Base-by-base conservation (phyloP, 1,284 basidiomycete species). In the Termitomyces sp. region DNA sequence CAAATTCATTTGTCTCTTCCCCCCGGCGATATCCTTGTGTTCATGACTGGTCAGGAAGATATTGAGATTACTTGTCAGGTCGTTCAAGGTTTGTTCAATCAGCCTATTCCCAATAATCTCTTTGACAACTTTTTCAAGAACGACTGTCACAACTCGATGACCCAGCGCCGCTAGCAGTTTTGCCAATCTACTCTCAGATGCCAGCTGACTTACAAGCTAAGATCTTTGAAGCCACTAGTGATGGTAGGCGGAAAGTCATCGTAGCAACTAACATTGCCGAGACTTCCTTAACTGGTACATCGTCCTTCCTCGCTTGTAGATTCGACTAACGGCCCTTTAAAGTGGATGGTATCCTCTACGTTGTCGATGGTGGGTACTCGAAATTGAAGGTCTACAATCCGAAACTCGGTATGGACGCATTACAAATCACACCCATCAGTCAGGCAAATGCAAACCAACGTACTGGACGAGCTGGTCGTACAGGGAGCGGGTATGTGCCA, bases 1-100 rank as follows among this genome's bases (percentile, higher is more conserved):
- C 92, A 96, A 65, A 98, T 99, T 50, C 97, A 99, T 67, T 77
- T 99, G 24, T 94, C 94, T 0, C 81, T 90, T 17, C 93, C 94
- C n/a, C 84, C 85, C 0, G 97, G 97, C 5, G 97, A 99, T 73
- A 92, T 99, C 54, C 79, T 99, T 36, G 93, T 99, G 13, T 99
- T 99, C 71, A 99, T 99, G 96, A 99, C 97, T 26, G 97, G 97
- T 53, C 97, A 99, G 72, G 97, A 99, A 72, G 97, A 99, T 68
- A 99, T 99, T 59, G 94, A 98, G 70, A 80, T 93, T 40, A 97
- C 94, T 1, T 97, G 94, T 67, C 87, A 92, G 63, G 94, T 97
- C 28, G 77, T 97, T 13, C 83, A 88, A 70, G 91, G 92, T 92
- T 56, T 50, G 78, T 64, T 36, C 26, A 21, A 47, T 24, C 42